Percentiles rank a stretch among this genome's conserved stretches.
These are phyloP conservation scores for Hansenula sp. DNA, from an alignment of 1,139 yeast genomes.

Conservation along the genomic window DNA sequence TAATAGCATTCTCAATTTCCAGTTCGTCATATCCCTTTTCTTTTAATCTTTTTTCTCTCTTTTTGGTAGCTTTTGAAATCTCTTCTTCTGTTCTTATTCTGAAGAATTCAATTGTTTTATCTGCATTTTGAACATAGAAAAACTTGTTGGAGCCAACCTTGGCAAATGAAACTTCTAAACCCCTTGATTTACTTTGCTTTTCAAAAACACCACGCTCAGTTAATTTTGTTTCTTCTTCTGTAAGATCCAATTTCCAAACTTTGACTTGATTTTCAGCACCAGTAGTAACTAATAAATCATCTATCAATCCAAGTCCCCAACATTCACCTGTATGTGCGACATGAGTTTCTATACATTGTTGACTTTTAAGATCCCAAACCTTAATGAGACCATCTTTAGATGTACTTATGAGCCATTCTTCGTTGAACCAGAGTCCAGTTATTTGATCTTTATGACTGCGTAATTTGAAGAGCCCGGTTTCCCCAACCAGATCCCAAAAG, in stretches of 20 bases:
- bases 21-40: constrained; percentile 67
- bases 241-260: constrained; percentile 68
- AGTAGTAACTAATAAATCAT: constrained; percentile 54
- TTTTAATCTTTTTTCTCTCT: constrained; percentile 72
- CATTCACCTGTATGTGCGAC: constrained; percentile 92
- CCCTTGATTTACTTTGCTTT: constrained; percentile 77
- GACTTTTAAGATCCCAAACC: constrained; percentile 86
- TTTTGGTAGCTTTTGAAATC: constrained; percentile 68
- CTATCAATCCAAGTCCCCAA: constrained; percentile 65
- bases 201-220: constrained; percentile 63
- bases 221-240: constrained; percentile 52
- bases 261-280: constrained; percentile 82
- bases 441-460: constrained; percentile 89
- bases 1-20: constrained; percentile 51
- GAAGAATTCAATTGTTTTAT: constrained; percentile 77
- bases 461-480: constrained; percentile 80
- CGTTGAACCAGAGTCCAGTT: constrained; percentile 63
- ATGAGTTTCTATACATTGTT: constrained; percentile 92
- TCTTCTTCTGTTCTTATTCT: constrained; percentile 77
- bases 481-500: constrained; percentile 93
- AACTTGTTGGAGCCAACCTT: constrained; percentile 37
- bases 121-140: constrained; percentile 72
- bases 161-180: constrained; percentile 56
- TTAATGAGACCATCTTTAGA: constrained; percentile 90
- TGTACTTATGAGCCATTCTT: constrained; percentile 68